phyloP scores from a whole-genome alignment of 495 filamentous ascomycete genomes.

The Cercophora newfieldiana region DNA sequence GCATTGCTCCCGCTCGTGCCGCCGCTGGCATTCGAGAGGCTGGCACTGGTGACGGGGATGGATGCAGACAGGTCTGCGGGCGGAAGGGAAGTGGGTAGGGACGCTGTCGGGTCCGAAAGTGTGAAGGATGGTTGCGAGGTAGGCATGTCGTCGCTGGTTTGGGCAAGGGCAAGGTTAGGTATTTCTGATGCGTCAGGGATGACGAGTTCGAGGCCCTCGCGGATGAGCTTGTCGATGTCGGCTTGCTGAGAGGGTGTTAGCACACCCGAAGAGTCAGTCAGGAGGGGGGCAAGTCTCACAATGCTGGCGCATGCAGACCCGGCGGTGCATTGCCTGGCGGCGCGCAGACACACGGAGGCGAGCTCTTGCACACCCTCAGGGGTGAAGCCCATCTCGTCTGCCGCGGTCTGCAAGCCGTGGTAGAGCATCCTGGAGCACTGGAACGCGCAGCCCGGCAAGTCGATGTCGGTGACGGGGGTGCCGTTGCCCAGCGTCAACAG shows the following conservation, averaged over 20 bases:
- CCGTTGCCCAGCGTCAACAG: slow-evolving; percentile 41
- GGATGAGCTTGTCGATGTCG: slow-evolving; percentile 47
- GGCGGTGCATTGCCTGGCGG: slow-evolving; percentile 27
- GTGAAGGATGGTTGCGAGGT: not conserved
- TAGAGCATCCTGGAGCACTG: slow-evolving; percentile 48
- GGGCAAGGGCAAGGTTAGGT: not conserved
- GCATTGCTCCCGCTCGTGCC: slow-evolving; percentile 32
- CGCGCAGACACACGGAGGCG: slow-evolving; percentile 30
- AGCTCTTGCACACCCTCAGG: slow-evolving; percentile 32
- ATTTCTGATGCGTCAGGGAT: not conserved
- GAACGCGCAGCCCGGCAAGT: slow-evolving; percentile 49
- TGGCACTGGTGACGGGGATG: not conserved
- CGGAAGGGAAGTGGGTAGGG: not conserved
- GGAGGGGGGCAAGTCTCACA: slow-evolving; percentile 31
- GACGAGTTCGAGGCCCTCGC: slow-evolving; percentile 33
- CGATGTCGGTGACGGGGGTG: slow-evolving; percentile 47
- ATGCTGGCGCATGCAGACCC: slow-evolving; percentile 40
- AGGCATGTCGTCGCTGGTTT: slow-evolving; percentile 9
- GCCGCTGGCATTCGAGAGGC: slow-evolving; percentile 27
- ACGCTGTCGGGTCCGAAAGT: not conserved
- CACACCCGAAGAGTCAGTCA: not conserved
- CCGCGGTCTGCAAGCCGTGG: slow-evolving; percentile 32
- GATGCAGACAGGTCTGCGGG: not conserved
- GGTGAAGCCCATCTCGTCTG: slow-evolving; percentile 26
- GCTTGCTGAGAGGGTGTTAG: slow-evolving; percentile 36